Evolutionary conservation across 176 grass and related monocot genomes (phyloP), one percentile per base, ranked within the genome.

Genomic region (Rhynchospora breviuscula): DNA sequence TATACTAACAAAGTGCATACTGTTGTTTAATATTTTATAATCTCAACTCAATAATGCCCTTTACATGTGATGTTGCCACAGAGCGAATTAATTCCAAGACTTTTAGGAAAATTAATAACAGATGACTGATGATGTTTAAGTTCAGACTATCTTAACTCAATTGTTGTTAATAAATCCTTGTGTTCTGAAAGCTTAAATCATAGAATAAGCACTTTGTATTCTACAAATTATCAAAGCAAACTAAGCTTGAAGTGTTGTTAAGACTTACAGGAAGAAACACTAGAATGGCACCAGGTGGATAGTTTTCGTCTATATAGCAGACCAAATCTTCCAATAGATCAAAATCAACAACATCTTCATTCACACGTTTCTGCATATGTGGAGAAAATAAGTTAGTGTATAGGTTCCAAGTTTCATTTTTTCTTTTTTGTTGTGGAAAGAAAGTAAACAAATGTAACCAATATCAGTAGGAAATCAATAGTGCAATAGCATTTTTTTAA

Each of bases 291-390:
- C 95, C 95, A 85, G 68, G 43, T 29, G 90, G 92, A 63, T 70
- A 94, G 49, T 90, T 86, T 84, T 93, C 92, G 81, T 98, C 95
- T 73, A 94, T 98, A 87, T 93, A 91, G 89, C 85, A 90, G 90
- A 98, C 90, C 87, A 98, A 93, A 84, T 98, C 95, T 92, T 98
- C 95, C 82, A 98, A 81, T 43, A 94, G 87, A 83, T 98, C 95
- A 49, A 98, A 98, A 92, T 98, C 95, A 70, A 98, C 94, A 52
- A 91, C 89, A 87, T 98, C 95, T 85, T 98, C 95, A 79, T 98
- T 94, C 87, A 98, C 83, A 80, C 59, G 81, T 88, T 87, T 98
- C 95, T 98, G 84, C 80, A 84, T 84, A 63, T 75, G 23, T 19
- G 71, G 5, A 75, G 48, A 13, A 11, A 53, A 47, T 26, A 47